phyloP scores from a whole-genome alignment of 2,329 filamentous ascomycete genomes.

The Stachybotrys chlorohalonatus region DNA sequence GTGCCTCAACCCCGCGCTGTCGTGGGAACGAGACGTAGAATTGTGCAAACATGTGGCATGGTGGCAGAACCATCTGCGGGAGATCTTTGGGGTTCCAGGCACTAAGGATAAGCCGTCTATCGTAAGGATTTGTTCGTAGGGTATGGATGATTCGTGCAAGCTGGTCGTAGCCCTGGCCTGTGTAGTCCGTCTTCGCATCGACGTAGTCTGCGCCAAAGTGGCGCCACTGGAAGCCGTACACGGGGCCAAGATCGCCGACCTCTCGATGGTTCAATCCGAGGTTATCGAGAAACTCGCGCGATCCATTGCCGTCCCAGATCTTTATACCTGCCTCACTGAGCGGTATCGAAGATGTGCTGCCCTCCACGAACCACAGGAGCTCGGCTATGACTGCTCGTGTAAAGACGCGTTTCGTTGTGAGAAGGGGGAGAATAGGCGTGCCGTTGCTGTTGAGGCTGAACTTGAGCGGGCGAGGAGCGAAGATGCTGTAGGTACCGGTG shows the following conservation, averaged over 20 bases:
- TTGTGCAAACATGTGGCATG: conserved; percentile 96
- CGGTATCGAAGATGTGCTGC: conserved; percentile 68
- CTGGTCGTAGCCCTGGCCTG: conserved; percentile 85
- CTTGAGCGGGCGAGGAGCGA: conserved; percentile 77
- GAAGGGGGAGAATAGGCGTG: conserved; percentile 69
- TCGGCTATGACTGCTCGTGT: conserved; percentile 82
- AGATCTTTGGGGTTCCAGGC: conserved; percentile 93
- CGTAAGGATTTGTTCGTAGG: conserved; percentile 73
- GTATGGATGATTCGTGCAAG: conserved; percentile 85
- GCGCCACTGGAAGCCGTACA: conserved; percentile 98
- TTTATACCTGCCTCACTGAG: conserved; percentile 77
- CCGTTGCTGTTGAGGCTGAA: conserved; percentile 66
- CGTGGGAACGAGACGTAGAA: conserved; percentile 78
- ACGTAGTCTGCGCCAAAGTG: conserved; percentile 92
- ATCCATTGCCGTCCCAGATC: conserved; percentile 98
- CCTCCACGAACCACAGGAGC: conserved; percentile 91
- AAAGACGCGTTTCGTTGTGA: conserved; percentile 97
- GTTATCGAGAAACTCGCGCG: conserved; percentile 78
- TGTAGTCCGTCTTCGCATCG: conserved; percentile 72
- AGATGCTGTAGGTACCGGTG: conserved; percentile 84
- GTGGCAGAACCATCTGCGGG: conserved; percentile 81
- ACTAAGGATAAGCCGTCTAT: conserved; percentile 79
- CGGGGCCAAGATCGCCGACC: conserved; percentile 84
- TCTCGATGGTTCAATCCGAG: conserved; percentile 74
- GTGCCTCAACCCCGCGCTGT: conserved; percentile 5